These are phyloP conservation scores for Thermothelomyces thermophilus DNA, from an alignment of 2,329 filamentous ascomycete species.

Conservation along the genomic window DNA sequence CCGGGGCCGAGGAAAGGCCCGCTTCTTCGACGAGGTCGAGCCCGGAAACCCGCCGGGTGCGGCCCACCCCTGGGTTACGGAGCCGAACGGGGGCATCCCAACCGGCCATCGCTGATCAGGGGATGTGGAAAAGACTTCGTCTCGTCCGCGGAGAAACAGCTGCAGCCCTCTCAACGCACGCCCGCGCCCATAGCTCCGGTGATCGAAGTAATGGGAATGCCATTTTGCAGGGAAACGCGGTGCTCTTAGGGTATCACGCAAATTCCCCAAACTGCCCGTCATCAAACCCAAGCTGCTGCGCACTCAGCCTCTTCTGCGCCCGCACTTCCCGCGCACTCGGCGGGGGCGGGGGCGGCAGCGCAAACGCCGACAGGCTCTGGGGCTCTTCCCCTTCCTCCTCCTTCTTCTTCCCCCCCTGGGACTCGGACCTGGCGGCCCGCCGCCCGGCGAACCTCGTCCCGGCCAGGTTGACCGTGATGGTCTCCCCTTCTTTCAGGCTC, in stretches of 20 bases:
- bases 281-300: conserved; percentile 70
- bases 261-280: conserved; percentile 88
- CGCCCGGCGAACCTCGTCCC: conserved; percentile 45
- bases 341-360: conserved; percentile 67
- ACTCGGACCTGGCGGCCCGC: conserved; percentile 32
- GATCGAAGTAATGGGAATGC: too few species aligned
- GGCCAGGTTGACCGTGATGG: conserved; percentile 73
- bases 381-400: conserved; percentile 23
- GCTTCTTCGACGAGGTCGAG: too few species aligned
- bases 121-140: too few species aligned
- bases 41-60: too few species aligned
- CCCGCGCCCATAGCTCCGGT: too few species aligned
- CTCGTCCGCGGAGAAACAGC: too few species aligned
- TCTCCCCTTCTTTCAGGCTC: conserved; percentile 83
- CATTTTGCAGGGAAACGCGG: background rate
- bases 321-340: conserved; percentile 57
- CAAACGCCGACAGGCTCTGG: conserved; percentile 50
- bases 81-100: too few species aligned
- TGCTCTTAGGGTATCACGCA: conserved; percentile 35
- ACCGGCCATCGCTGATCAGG: too few species aligned
- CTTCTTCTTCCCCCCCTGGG: conserved; percentile 26
- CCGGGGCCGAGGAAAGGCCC: too few species aligned
- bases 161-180: too few species aligned
- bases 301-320: conserved; percentile 49
- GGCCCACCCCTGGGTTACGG: too few species aligned